A percentile compares a stretch with the other conserved stretches of the same genome.
phyloP scores from a whole-genome alignment of 208 protist genomes.

The Leishmania martiniquensis region DNA sequence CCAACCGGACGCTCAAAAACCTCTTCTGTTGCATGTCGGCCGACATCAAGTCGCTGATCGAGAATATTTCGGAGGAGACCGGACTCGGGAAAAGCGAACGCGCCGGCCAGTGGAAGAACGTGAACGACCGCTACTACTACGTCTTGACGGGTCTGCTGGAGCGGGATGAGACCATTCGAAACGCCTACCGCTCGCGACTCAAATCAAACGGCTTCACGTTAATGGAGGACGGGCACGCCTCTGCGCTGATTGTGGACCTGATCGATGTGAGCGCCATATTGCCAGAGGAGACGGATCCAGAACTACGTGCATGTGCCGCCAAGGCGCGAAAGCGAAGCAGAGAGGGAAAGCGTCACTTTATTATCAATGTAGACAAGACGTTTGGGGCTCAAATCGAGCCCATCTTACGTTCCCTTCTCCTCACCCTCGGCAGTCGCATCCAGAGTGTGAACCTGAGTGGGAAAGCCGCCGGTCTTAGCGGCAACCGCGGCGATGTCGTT shows the following conservation, averaged over 20 bases:
- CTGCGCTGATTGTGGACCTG: conserved; percentile 74
- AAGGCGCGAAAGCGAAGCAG: conserved; percentile 11
- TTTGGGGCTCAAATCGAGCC: conserved; percentile 85
- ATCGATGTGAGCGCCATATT: conserved; percentile 64
- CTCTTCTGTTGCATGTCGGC: conserved; percentile 71
- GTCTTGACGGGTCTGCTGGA: conserved; percentile 66
- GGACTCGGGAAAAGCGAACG: conserved; percentile 24
- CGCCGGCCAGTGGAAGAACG: conserved; percentile 54
- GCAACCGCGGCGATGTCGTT: conserved; percentile 82
- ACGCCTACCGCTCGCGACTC: conserved; percentile 55
- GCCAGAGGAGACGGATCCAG: conserved; percentile 50
- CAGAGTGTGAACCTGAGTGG: conserved; percentile 79
- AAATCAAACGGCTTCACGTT: conserved; percentile 73
- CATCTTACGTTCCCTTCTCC: conserved; percentile 63
- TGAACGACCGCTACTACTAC: conserved; percentile 79
- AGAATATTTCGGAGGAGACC: conserved; percentile 25
- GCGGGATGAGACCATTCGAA: conserved; percentile 47
- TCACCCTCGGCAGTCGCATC: conserved; percentile 78
- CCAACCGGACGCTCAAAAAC: conserved; percentile 80
- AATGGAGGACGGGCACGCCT: conserved; percentile 70
- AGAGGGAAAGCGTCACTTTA: conserved; percentile 45
- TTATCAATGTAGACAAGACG: conserved; percentile 90
- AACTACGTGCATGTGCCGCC: conserved; percentile 29
- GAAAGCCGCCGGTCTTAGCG: conserved; percentile 65
- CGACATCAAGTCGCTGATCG: conserved; percentile 54